Percentiles rank a stretch among this genome's conserved stretches.
Evolutionary conservation across 164 flowering plant genomes (phyloP).

Genomic region (Vitis vinifera): DNA sequence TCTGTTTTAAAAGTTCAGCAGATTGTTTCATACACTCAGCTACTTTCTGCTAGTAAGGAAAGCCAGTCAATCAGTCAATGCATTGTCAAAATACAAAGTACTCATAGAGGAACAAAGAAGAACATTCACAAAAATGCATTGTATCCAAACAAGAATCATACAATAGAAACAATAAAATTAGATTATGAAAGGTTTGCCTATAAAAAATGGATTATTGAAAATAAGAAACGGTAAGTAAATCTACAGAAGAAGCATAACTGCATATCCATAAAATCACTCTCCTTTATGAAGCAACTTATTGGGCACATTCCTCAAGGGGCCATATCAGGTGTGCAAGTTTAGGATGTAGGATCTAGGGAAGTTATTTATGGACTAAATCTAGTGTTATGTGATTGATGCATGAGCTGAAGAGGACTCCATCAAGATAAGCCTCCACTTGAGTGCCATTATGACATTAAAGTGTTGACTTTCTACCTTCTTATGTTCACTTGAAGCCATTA

Average conservation of each 20-base stretch:
- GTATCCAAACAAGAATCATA: not conserved
- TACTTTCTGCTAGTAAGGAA: conserved; percentile 61
- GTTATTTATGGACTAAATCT: no score
- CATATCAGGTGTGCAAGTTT: no score
- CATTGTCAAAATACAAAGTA: not conserved
- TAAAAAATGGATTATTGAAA: no score
- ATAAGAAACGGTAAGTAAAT: not conserved
- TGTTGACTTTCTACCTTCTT: no score
- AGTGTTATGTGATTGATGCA: no score
- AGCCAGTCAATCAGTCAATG: conserved; percentile 13
- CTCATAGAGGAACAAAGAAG: not conserved
- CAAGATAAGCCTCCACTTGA: no score
- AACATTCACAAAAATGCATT: not conserved
- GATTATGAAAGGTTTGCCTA: not conserved
- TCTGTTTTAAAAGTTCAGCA: conserved; percentile 54
- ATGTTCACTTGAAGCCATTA: no score
- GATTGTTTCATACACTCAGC: conserved; percentile 35
- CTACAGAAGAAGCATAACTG: not conserved
- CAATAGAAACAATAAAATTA: not conserved
- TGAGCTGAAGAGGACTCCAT: no score
- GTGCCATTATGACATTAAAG: no score
- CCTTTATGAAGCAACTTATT: no score
- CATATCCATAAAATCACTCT: not conserved
- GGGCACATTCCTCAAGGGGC: no score
- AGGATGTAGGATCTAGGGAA: no score